Evolutionary conservation across 2,329 filamentous ascomycete genomes (phyloP).

Genomic region (Dothidotthia symphoricarpi): DNA sequence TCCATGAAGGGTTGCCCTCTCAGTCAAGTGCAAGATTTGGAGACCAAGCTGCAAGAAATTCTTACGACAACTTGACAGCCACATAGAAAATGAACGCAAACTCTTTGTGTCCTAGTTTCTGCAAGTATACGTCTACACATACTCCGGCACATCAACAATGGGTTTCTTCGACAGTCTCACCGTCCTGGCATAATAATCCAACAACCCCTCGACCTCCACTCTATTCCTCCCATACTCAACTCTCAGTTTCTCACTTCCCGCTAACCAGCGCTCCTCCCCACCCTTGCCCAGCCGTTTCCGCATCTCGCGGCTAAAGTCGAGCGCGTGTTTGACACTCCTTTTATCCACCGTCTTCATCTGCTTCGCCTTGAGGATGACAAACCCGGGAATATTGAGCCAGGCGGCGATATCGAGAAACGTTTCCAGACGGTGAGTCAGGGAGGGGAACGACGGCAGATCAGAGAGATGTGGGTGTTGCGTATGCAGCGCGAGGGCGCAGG

Average conservation of each 20-base stretch:
- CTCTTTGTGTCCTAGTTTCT: too few species aligned
- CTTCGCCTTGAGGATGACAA: slow-evolving; percentile 9
- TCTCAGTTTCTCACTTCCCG: slow-evolving; percentile 12
- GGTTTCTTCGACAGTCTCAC: slow-evolving; percentile 22
- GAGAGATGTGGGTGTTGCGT: slow-evolving; percentile 1
- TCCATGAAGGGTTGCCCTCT: too few species aligned
- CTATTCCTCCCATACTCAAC: slow-evolving; percentile 16
- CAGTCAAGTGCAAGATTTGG: too few species aligned
- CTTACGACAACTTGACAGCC: too few species aligned
- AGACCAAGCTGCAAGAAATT: too few species aligned
- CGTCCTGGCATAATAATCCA: slow-evolving; percentile 27
- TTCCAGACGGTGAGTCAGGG: neutral
- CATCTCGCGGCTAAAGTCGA: slow-evolving; percentile 24
- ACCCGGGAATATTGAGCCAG: slow-evolving; percentile 23
- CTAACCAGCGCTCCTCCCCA: slow-evolving; percentile 20
- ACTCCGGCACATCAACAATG: slow-evolving; percentile 16
- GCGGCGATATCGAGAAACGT: slow-evolving; percentile 25
- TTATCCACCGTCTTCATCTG: slow-evolving; percentile 21
- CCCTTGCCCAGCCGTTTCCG: slow-evolving; percentile 17
- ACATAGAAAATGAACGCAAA: too few species aligned
- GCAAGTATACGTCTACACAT: slow-evolving; percentile 8
- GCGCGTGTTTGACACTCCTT: slow-evolving; percentile 22
- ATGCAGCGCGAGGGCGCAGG: slow-evolving; percentile 14
- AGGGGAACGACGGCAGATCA: slow-evolving; percentile 11
- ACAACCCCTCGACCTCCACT: slow-evolving; percentile 14